Conservation (phyloP, 139 green algal species). For the Picochlorum sp. region DNA sequence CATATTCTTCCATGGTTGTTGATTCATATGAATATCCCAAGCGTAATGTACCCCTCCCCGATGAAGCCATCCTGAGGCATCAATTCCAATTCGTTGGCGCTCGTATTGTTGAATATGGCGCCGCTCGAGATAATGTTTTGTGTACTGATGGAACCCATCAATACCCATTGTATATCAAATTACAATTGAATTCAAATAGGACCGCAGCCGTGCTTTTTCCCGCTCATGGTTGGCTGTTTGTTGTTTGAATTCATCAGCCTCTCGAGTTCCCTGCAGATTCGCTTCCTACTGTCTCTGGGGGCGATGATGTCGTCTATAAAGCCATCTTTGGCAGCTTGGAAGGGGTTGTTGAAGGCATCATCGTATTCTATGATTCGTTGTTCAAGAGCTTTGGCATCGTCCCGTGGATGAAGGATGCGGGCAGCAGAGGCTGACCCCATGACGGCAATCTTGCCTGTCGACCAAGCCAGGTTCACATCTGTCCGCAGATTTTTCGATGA, state of each 20-base stretch:
- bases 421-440: constrained; percentile 62
- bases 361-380: constrained; percentile 39
- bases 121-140: constrained; percentile 7
- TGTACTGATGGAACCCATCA: constrained; percentile 6
- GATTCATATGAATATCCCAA: constrained; percentile 64
- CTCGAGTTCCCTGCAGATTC: constrained; percentile 41
- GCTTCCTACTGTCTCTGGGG: constrained; percentile 39
- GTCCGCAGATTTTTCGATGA: constrained; percentile 50
- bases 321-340: constrained; percentile 40
- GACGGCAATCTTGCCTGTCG: constrained; percentile 57
- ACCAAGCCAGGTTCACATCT: constrained; percentile 61
- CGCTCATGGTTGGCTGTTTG: constrained; percentile 3
- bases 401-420: constrained; percentile 44
- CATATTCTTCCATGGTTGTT: constrained; percentile 14
- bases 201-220: constrained; percentile 41
- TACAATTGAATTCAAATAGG: constrained; percentile 24
- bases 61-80: constrained; percentile 91
- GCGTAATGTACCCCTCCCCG: constrained; percentile 74
- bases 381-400: background rate
- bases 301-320: constrained; percentile 60
- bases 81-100: constrained; percentile 67
- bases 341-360: constrained; percentile 40
- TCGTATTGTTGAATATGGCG: constrained; percentile 61
- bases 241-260: constrained; percentile 37
- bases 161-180: constrained; percentile 15